phyloP scores from a whole-genome alignment of 2,329 filamentous ascomycete genomes.

The Penicillium sp. region DNA sequence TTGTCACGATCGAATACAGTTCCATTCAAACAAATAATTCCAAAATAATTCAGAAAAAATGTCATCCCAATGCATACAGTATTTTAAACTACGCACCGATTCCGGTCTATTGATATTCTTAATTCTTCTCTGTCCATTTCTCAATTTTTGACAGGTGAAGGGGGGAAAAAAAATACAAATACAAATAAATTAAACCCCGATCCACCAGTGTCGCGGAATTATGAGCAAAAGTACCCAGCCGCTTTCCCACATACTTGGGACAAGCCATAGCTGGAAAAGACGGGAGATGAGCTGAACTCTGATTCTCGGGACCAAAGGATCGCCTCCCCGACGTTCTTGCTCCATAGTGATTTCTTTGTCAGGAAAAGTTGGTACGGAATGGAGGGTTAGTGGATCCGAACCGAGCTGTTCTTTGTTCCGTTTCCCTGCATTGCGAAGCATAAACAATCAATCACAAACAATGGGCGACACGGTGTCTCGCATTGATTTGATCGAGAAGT shows the following conservation, averaged over 20 bases:
- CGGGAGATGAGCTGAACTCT: slow-evolving; percentile 15
- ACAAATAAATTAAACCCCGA: background rate
- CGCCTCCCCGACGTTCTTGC: slow-evolving; percentile 11
- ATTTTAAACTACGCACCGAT: background rate
- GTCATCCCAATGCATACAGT: background rate
- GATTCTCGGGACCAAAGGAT: slow-evolving; percentile 11
- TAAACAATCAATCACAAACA: slow-evolving; percentile 16
- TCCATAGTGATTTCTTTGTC: background rate
- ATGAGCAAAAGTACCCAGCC: slow-evolving; percentile 9
- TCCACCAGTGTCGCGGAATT: slow-evolving; percentile 10
- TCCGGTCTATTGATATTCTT: background rate
- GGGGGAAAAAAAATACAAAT: no score
- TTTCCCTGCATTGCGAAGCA: slow-evolving; percentile 4
- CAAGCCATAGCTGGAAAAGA: slow-evolving; percentile 4
- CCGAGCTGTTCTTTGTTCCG: background rate
- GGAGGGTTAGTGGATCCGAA: background rate
- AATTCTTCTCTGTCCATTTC: no score
- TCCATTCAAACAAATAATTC: background rate
- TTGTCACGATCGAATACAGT: slow-evolving; percentile 6
- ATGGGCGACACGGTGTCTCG: slow-evolving; percentile 14
- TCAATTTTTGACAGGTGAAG: background rate
- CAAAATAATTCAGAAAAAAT: background rate
- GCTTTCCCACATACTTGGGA: slow-evolving; percentile 5
- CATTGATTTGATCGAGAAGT: slow-evolving; percentile 12
- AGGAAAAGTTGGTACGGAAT: background rate